phyloP scores from a whole-genome alignment of 2,329 filamentous ascomycete genomes.

The Cordyceps farinosa region DNA sequence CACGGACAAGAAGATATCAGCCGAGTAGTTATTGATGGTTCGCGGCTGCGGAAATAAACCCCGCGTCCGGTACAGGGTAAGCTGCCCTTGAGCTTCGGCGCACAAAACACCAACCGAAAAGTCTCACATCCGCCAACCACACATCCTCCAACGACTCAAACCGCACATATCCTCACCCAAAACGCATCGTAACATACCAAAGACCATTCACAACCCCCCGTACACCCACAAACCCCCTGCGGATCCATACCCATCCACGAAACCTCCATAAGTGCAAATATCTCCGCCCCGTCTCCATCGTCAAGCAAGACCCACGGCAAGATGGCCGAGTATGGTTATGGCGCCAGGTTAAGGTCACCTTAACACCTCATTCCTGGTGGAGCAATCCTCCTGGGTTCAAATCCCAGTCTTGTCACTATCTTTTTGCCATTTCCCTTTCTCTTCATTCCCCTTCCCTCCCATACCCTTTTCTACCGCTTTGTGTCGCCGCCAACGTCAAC shows the following conservation, averaged over 20 bases:
- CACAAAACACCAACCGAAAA: constrained; percentile 4
- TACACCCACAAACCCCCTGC: background rate
- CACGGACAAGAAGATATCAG: too few relatives aligned
- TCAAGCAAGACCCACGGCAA: constrained; percentile 23
- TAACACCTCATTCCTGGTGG: constrained; percentile 31
- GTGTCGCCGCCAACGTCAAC: background rate
- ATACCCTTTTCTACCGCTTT: background rate
- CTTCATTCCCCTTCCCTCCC: background rate
- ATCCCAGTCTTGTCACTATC: constrained; percentile 32
- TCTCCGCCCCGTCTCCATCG: constrained; percentile 12
- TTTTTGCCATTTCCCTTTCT: background rate
- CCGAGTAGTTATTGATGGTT: too few relatives aligned
- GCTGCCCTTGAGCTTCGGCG: background rate
- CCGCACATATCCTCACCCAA: too few relatives aligned
- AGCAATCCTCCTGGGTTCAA: constrained; percentile 37
- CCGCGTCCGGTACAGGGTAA: background rate
- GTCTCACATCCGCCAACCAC: background rate
- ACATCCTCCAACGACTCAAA: background rate
- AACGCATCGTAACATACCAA: background rate
- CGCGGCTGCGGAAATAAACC: background rate
- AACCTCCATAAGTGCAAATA: constrained; percentile 2
- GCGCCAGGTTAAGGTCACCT: constrained; percentile 35
- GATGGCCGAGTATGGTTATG: constrained; percentile 37
- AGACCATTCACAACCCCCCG: background rate
- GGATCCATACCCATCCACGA: background rate